Conservation (phyloP, 306 rosid genomes). For the Citrullus amarus region DNA sequence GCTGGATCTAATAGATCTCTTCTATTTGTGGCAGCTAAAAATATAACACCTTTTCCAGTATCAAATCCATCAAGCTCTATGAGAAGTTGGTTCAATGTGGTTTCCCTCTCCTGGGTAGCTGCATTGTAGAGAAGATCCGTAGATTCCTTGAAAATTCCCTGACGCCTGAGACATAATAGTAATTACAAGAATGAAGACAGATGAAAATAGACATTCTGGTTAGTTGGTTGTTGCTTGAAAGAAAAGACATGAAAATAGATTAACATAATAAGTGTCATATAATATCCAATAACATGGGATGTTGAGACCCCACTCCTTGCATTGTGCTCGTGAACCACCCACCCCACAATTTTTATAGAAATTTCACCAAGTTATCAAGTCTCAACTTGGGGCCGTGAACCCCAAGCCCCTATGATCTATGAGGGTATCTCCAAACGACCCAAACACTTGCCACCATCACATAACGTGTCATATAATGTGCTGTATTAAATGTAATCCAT, state of each 20-base stretch:
- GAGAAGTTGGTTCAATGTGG: constrained; percentile 88
- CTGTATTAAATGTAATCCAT: neutral
- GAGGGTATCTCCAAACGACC: neutral
- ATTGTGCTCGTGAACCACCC: neutral
- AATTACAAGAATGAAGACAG: neutral
- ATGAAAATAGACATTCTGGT: neutral
- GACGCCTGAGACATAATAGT: constrained; percentile 51
- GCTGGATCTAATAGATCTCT: constrained; percentile 97
- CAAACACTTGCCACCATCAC: neutral
- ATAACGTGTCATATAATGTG: neutral
- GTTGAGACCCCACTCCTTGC: neutral
- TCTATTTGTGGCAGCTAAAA: constrained; percentile 95
- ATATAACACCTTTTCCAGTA: constrained; percentile 97
- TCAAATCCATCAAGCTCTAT: constrained; percentile 98
- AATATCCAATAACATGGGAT: neutral
- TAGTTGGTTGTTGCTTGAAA: neutral
- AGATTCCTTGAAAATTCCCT: constrained; percentile 82
- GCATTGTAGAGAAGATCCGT: constrained; percentile 74
- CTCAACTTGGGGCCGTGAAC: neutral
- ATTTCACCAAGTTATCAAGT: neutral
- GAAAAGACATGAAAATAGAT: neutral
- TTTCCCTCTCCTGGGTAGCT: constrained; percentile 98
- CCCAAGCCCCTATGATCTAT: neutral
- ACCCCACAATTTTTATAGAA: neutral
- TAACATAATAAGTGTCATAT: neutral